Percentiles rank a stretch among this genome's conserved stretches.
Conservation (phyloP, 768 basidiomycete species). For the Termitomyces sp. region DNA sequence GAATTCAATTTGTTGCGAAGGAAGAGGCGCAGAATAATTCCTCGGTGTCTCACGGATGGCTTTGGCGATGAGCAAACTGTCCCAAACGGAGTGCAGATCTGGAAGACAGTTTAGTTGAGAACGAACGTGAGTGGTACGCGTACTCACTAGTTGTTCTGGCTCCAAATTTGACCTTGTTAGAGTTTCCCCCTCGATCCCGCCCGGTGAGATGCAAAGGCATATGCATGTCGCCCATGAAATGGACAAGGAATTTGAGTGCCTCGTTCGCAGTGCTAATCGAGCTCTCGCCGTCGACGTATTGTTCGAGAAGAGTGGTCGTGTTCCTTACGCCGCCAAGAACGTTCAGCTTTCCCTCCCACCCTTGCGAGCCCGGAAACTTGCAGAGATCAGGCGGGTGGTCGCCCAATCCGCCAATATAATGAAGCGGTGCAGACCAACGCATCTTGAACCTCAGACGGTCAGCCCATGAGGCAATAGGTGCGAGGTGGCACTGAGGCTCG, state of each 20-base stretch:
- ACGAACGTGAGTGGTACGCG: conserved; percentile 18
- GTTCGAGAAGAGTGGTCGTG: conserved; percentile 57
- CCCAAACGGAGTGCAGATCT: conserved; percentile 91
- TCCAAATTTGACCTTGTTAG: conserved; percentile 69
- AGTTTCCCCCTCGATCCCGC: conserved; percentile 85
- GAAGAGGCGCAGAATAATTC: conserved; percentile 79
- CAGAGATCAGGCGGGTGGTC: conserved; percentile 81
- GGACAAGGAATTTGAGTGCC: conserved; percentile 88
- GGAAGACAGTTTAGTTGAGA: background rate
- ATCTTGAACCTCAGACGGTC: conserved; percentile 62
- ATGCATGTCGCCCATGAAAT: conserved; percentile 93
- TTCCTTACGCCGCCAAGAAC: conserved; percentile 80
- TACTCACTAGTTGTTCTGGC: conserved; percentile 65
- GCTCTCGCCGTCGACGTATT: conserved; percentile 31
- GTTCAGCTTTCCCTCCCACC: conserved; percentile 70
- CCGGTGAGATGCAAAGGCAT: conserved; percentile 91
- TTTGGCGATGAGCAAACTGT: conserved; percentile 76
- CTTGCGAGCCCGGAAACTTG: conserved; percentile 67
- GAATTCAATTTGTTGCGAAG: conserved; percentile 60
- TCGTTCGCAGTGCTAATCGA: conserved; percentile 51
- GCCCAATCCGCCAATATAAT: conserved; percentile 70
- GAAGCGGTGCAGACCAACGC: conserved; percentile 70
- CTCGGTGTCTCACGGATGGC: conserved; percentile 64
- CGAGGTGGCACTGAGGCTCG: conserved; percentile 67
- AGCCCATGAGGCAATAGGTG: conserved; percentile 86